A percentile compares a stretch with the other conserved stretches of the same genome.
phyloP scores from a whole-genome alignment of 345 rosid genomes.

The Boechera retrofracta region DNA sequence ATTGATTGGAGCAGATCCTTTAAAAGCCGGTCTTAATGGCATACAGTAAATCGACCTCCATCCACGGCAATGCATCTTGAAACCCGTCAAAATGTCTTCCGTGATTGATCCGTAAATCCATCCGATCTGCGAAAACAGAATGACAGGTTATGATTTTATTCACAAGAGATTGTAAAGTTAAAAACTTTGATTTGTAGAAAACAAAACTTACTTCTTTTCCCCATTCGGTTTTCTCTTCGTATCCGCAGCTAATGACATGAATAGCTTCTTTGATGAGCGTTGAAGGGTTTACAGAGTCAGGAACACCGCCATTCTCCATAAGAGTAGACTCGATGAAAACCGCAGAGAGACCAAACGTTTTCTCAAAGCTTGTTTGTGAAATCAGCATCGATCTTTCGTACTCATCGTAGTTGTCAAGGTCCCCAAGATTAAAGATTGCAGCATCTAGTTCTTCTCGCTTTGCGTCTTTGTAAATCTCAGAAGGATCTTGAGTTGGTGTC shows the following conservation, averaged over 20 bases:
- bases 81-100: constrained; percentile 94
- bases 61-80: constrained; percentile 99
- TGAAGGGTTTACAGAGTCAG: constrained; percentile 84
- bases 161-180: background rate
- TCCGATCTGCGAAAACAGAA: constrained; percentile 66
- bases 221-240: constrained; percentile 96
- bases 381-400: constrained; percentile 93
- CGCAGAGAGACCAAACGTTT: constrained; percentile 91
- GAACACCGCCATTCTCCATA: constrained; percentile 89
- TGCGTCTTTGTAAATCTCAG: constrained; percentile 79
- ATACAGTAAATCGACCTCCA: constrained; percentile 98
- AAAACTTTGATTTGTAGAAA: background rate
- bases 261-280: constrained; percentile 94
- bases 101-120: constrained; percentile 99
- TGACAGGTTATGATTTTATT: background rate
- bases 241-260: constrained; percentile 93
- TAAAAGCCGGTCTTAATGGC: constrained; percentile 97
- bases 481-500: constrained; percentile 67
- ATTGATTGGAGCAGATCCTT: constrained; percentile 99
- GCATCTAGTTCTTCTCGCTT: constrained; percentile 91
- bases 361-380: constrained; percentile 91
- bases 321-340: constrained; percentile 96
- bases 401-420: constrained; percentile 89
- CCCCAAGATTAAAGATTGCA: constrained; percentile 90
- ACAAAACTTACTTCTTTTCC: constrained; percentile 81